These are phyloP conservation scores for Paramecium bursaria DNA, from an alignment of 73 alveolate species.

Conservation along the genomic window DNA sequence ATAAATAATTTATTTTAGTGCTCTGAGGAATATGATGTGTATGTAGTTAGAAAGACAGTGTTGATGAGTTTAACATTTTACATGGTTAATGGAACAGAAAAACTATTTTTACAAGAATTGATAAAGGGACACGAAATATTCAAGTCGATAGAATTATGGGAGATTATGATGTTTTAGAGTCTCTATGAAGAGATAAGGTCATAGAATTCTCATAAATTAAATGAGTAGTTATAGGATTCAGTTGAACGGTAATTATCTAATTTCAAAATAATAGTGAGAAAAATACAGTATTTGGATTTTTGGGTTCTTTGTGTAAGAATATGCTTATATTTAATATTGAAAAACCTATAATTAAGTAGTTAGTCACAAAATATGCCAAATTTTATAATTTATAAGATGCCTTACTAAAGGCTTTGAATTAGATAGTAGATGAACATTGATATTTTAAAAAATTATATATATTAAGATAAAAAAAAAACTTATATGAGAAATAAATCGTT, in stretches of 20 bases:
- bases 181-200: conserved; percentile 17
- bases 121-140: not conserved
- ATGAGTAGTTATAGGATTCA: conserved; percentile 28
- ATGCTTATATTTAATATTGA: conserved; percentile 1
- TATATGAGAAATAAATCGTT: too few relatives aligned
- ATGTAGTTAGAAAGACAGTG: conserved; percentile 20
- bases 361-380: conserved; percentile 16
- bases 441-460: too few relatives aligned
- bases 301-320: conserved; percentile 23
- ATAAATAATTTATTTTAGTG: not conserved
- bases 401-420: not conserved
- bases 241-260: not conserved
- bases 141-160: conserved; percentile 44
- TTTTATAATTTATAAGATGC: not conserved
- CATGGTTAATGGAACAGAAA: not conserved
- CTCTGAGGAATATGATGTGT: conserved; percentile 19
- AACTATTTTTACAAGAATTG: not conserved
- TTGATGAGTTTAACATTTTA: conserved; percentile 28
- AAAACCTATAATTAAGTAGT: not conserved
- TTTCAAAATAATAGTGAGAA: not conserved
- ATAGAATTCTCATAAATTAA: not conserved
- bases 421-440: conserved; percentile 12
- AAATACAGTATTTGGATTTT: conserved; percentile 51
- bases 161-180: conserved; percentile 10
- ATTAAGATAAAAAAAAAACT: too few relatives aligned